phyloP scores from a whole-genome alignment of 768 basidiomycete genomes.

The Naganishia vishniacii region DNA sequence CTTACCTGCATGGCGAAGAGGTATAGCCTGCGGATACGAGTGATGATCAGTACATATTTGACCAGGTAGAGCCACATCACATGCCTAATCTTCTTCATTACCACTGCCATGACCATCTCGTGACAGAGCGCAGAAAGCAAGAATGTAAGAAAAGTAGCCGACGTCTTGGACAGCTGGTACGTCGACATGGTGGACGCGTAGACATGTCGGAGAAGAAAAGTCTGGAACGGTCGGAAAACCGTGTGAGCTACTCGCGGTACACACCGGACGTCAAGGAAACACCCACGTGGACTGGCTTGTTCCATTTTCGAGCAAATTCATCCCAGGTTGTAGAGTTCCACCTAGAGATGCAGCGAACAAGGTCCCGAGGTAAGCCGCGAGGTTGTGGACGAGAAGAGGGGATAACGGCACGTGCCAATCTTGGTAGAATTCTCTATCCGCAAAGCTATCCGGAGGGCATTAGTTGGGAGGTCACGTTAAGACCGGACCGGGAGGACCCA shows the following conservation, averaged over 20 bases:
- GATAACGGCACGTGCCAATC: constrained; percentile 59
- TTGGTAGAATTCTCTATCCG: constrained; percentile 95
- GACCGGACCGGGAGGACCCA: constrained; percentile 41
- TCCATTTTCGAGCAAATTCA: constrained; percentile 97
- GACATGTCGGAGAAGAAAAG: constrained; percentile 78
- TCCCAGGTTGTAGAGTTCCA: constrained; percentile 98
- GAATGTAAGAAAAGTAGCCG: constrained; percentile 92
- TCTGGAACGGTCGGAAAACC: constrained; percentile 30
- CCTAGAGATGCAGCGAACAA: constrained; percentile 49
- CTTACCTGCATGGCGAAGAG: constrained; percentile 69
- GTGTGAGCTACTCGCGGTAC: too few relatives aligned
- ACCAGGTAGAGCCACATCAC: constrained; percentile 33
- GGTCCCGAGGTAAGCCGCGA: background rate
- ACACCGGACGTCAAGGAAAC: background rate
- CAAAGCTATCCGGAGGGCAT: constrained; percentile 59
- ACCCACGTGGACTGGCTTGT: constrained; percentile 76
- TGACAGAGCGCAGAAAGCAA: constrained; percentile 81
- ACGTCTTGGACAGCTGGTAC: constrained; percentile 65
- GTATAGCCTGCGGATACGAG: constrained; percentile 60
- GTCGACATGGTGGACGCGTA: constrained; percentile 80
- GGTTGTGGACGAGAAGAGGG: background rate
- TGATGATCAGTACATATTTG: too few relatives aligned
- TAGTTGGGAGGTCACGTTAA: background rate
- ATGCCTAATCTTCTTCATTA: constrained; percentile 82
- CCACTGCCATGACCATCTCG: constrained; percentile 93